These are phyloP conservation scores for Saccharum spontaneum DNA, from an alignment of 176 grass and related monocot species.

Conservation along the genomic window DNA sequence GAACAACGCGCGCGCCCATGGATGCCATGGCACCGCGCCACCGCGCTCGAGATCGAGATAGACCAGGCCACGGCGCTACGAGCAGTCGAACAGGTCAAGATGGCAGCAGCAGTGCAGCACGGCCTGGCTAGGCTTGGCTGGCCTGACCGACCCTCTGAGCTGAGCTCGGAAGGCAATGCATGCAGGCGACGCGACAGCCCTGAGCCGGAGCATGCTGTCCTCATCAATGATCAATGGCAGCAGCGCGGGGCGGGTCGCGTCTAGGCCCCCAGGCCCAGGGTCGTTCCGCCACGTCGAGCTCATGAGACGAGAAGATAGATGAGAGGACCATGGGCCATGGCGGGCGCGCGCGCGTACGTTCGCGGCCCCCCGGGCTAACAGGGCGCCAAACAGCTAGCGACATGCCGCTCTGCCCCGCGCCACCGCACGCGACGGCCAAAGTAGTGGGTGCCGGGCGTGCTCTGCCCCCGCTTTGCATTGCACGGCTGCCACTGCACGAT, in stretches of 20 bases:
- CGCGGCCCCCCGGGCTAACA: neutral
- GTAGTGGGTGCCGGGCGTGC: neutral
- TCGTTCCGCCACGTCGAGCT: neutral
- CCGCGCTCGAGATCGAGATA: neutral
- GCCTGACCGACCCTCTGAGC: neutral
- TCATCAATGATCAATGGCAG: slow-evolving; percentile 37
- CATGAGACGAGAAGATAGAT: neutral
- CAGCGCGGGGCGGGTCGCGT: neutral
- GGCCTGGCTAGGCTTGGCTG: neutral
- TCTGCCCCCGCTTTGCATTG: neutral
- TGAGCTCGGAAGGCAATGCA: neutral
- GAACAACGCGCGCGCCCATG: too few species aligned
- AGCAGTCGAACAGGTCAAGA: neutral
- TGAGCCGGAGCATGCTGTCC: slow-evolving; percentile 23
- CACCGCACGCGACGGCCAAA: slow-evolving; percentile 31
- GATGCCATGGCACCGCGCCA: neutral
- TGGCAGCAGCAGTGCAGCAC: neutral
- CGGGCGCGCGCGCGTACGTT: neutral
- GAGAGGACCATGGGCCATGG: neutral
- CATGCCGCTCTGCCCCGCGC: slow-evolving; percentile 40
- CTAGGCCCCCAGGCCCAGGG: neutral
- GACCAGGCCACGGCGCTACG: neutral
- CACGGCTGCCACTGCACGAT: neutral
- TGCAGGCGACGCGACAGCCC: neutral
- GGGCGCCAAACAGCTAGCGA: slow-evolving; percentile 52